phyloP scores from a whole-genome alignment of 768 basidiomycete genomes.

The Tremella fuciformis region DNA sequence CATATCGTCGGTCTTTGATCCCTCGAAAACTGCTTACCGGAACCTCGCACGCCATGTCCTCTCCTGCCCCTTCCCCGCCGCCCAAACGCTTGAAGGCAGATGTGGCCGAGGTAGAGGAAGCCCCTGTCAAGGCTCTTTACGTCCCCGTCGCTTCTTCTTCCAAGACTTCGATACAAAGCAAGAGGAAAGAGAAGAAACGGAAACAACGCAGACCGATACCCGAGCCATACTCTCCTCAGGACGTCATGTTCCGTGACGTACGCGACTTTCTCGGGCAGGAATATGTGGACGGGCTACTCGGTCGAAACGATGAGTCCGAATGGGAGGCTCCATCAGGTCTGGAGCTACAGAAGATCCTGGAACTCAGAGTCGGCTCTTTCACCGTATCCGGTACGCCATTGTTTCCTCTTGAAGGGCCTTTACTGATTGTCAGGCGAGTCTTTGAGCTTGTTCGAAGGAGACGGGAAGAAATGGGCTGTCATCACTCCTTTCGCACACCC shows the following conservation, averaged over 20 bases:
- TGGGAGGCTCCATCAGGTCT: conserved; percentile 58
- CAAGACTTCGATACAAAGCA: not conserved
- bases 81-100: conserved; percentile 31
- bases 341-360: conserved; percentile 56
- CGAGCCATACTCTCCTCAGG: conserved; percentile 68
- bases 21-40: too few relatives aligned
- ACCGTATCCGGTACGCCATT: conserved; percentile 57
- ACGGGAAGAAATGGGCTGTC: conserved; percentile 71
- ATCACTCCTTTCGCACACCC: conserved; percentile 81
- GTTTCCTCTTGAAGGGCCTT: conserved; percentile 52
- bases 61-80: conserved; percentile 23
- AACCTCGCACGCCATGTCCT: conserved; percentile 20
- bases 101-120: conserved; percentile 24
- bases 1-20: too few relatives aligned
- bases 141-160: conserved; percentile 7
- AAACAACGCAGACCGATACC: conserved; percentile 55
- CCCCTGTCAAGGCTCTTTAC: conserved; percentile 28
- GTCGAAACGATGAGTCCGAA: conserved; percentile 57
- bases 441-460: conserved; percentile 61
- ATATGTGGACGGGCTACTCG: conserved; percentile 58
- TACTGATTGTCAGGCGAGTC: conserved; percentile 28
- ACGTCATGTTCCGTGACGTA: conserved; percentile 73
- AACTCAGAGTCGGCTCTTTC: conserved; percentile 66
- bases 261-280: conserved; percentile 64
- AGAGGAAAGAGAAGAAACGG: conserved; percentile 23